Conservation (phyloP, 2,329 filamentous ascomycete species). For the Cryphonectria naterciae region DNA sequence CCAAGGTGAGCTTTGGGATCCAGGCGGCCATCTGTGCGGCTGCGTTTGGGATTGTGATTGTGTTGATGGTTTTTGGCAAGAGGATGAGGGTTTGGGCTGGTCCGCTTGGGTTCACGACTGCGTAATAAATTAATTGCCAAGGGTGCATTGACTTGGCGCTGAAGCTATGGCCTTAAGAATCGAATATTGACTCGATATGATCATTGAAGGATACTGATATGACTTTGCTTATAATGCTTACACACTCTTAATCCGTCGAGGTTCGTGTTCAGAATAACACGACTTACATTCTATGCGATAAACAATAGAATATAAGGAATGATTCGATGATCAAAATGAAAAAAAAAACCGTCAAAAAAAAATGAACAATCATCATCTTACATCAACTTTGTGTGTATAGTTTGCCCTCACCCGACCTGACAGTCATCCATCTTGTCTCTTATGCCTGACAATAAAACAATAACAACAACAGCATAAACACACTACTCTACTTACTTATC, state of each 20-base stretch:
- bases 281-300: no score
- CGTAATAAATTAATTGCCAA: conserved; percentile 27
- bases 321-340: no score
- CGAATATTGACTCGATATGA: no score
- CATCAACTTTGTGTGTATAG: neutral
- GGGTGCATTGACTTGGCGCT: no score
- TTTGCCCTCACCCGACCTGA: neutral
- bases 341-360: no score
- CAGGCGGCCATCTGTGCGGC: conserved; percentile 46
- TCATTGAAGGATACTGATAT: neutral
- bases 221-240: neutral
- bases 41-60: conserved; percentile 35
- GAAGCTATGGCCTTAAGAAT: no score
- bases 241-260: neutral
- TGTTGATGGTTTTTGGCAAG: conserved; percentile 38
- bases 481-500: neutral
- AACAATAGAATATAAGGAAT: no score
- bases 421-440: neutral
- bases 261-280: neutral
- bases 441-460: neutral
- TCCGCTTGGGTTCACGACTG: conserved; percentile 39
- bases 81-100: conserved; percentile 39
- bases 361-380: neutral
- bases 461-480: neutral
- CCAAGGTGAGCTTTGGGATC: conserved; percentile 50